Base-by-base conservation (phyloP, 139 green algal genomes). In the Picochlorum sp. region DNA sequence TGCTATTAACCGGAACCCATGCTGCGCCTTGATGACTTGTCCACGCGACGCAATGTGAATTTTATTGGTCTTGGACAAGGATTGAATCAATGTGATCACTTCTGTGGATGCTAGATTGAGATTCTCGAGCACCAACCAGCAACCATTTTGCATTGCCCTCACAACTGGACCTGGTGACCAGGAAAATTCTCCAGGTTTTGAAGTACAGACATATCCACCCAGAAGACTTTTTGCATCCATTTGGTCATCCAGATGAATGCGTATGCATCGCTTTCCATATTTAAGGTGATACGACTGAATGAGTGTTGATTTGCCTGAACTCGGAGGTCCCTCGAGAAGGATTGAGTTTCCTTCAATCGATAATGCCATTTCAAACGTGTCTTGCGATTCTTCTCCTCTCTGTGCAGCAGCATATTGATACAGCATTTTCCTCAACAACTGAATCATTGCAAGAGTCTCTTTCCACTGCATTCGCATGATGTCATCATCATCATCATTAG, bases 51-150 rank as follows among this genome's bases (percentile, higher is more conserved):
- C 79, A n/a, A 96, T 76, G 47, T 81, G 60, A 54, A 96, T 76
- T 38, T 69, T 74, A 18, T 90, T 66, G 7, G 64, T 69, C 59
- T 97, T 90, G 34, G 96, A 71, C 58, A 99, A 70, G 4, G 89
- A 86, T 23, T 85, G 70, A 54, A 99, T 70, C 1, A 85, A 80
- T 1, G 94, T 86, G 20, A 98, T 69, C 50, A 97, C 85, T 58
- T 99, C 91, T 2, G 84, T 67, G 0, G 92, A 90, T 2, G 94
- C 94, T 65, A 88, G 67, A 77, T 98, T 88, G 26, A 96, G 79
- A 71, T 96, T 88, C 68, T 99, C 94, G 14, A 99, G 75, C 24
- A 97, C 62, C 62, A 99, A 65, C 94, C 94, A 99, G 6, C 79
- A 67, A 5, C 93, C 93, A 66, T 89, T 63, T 6, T 60, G 49